These are phyloP conservation scores for Cyberlindnera subsufficiens DNA, from an alignment of 805 yeast species.

Conservation along the genomic window DNA sequence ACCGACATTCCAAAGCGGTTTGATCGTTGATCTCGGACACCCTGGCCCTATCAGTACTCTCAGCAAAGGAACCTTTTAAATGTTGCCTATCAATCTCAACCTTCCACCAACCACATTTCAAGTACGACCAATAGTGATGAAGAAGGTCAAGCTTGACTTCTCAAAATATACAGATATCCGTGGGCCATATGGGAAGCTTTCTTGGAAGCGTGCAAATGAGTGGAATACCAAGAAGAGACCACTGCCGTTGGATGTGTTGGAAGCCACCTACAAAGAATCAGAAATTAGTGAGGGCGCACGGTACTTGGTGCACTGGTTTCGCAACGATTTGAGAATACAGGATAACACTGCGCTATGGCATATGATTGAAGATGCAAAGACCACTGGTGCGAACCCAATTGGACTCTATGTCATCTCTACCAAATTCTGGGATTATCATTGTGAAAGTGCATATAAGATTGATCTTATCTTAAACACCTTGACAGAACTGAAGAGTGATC, in stretches of 20 bases:
- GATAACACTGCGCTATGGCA: constrained; percentile 38
- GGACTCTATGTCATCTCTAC: constrained; percentile 37
- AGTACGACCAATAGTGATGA: not conserved
- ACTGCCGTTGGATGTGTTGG: constrained; percentile 9
- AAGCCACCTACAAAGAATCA: constrained; percentile 1
- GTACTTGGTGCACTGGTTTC: constrained; percentile 38
- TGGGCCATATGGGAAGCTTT: not conserved
- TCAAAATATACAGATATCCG: constrained; percentile 8
- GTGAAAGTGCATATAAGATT: constrained; percentile 37
- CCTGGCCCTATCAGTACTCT: too few relatives aligned
- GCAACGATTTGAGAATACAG: constrained; percentile 37
- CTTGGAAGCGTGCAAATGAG: constrained; percentile 7
- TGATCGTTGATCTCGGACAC: too few relatives aligned
- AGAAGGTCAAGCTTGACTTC: constrained; percentile 13
- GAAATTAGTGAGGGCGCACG: constrained; percentile 3
- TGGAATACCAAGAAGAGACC: constrained; percentile 7
- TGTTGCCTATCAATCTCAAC: not conserved
- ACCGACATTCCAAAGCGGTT: too few relatives aligned
- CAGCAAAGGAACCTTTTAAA: too few relatives aligned
- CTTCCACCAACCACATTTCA: not conserved
- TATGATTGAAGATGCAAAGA: constrained; percentile 29
- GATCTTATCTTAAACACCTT: constrained; percentile 33
- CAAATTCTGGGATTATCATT: constrained; percentile 36
- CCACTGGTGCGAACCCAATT: constrained; percentile 29
- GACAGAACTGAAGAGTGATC: constrained; percentile 24